Evolutionary conservation across 768 basidiomycete species (phyloP), one percentile per base, ranked within the genome.

Genomic region (Trametes punicea): DNA sequence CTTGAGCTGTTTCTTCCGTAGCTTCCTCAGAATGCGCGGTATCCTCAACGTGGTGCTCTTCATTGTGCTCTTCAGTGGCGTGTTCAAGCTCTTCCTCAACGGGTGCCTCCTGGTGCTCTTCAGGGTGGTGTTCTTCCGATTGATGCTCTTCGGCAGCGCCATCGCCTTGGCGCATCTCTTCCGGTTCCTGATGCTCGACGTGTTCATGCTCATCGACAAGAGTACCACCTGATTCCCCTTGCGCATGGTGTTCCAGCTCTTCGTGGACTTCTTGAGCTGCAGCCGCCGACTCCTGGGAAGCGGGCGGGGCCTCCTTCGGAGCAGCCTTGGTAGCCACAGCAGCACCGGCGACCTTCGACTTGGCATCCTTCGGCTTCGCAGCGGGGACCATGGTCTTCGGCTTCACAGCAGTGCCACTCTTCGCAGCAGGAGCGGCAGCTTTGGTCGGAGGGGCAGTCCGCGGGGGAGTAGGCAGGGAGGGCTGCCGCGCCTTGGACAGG

Each of bases 401-500:
- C 69, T 60, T 60, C 20, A 61, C 52, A 11, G 67, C 70, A 7
- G 71, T 62, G 5, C 62, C 56, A n/a, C 44, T 49, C 6, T 27
- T 41, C 10, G 40, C 36, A 21, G 68, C 56, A 10, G 76, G 58
- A 39, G 57, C 62, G 4, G 65, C 52, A 30, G 69, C 64, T 23
- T 62, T 65, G 11, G 58, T 42, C 36, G 25, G 46, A 25, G 59
- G 38, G 6, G 42, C 36, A 29, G 59, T 13, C 23, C 21, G 42
- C 9, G 63, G 46, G 7, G 44, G 63, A 3, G 69, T 59, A n/a
- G 74, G 67, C 33, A 55, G n/a, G 21, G 53, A 47, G 18, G 58
- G 53, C 51, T 53, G 51, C 16, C 84, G 79, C 20, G 80, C 81
- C 66, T 82, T 85, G 21, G 82, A 83, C 55, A 87, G 66, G 1